A percentile compares a stretch with the other conserved stretches of the same genome.
Conservation (phyloP, 2,329 filamentous ascomycete genomes). For the Ceratocystis huliohia region DNA sequence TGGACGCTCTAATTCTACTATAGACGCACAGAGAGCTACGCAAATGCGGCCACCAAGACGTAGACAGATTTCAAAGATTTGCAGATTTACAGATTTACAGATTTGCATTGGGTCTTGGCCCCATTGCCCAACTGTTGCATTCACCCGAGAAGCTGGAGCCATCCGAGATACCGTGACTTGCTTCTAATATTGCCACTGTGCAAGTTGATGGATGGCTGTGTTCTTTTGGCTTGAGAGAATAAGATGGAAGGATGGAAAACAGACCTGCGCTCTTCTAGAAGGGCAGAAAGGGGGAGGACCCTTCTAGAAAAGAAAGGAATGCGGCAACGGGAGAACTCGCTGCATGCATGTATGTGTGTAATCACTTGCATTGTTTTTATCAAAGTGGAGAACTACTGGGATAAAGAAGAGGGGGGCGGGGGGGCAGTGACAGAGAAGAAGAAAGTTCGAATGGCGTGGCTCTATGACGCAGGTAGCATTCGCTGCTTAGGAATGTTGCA, state of each 20-base stretch:
- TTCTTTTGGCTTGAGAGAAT: neutral
- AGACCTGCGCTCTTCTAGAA: neutral
- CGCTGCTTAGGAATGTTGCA: neutral
- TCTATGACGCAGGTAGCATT: neutral
- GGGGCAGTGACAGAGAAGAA: neutral
- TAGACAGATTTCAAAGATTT: neutral
- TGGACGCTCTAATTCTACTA: too few species aligned
- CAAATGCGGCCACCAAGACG: neutral
- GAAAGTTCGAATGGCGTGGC: neutral
- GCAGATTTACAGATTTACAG: neutral
- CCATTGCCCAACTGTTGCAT: neutral
- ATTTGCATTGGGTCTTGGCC: neutral
- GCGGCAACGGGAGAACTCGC: neutral
- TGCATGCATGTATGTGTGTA: neutral
- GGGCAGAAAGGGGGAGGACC: too few species aligned
- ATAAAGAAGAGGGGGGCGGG: neutral
- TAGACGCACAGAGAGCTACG: neutral
- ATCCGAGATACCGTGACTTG: neutral
- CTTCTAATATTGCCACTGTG: neutral
- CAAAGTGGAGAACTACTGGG: neutral
- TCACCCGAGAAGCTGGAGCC: neutral
- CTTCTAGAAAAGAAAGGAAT: conserved; percentile 1
- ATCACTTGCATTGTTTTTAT: neutral
- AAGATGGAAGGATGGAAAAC: neutral
- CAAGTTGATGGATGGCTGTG: neutral